Conservation (phyloP, 306 rosid genomes). For the Rosa rugosa region DNA sequence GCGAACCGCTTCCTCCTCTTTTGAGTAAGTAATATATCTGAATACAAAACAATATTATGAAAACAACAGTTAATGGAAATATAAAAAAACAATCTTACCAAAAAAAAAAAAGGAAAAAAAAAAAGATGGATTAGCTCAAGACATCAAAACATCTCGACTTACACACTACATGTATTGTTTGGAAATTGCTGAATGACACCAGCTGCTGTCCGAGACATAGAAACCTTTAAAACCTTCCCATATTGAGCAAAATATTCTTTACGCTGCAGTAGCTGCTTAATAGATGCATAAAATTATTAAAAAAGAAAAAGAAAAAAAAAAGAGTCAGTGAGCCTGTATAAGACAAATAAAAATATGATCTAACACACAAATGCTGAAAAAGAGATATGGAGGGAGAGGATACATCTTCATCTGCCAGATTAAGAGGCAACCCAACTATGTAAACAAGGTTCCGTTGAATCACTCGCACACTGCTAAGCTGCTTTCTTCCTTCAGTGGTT, state of each 20-base stretch:
- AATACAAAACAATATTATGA: neutral
- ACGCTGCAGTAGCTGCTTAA: slow-evolving; percentile 77
- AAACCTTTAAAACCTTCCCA: slow-evolving; percentile 96
- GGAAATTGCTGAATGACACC: slow-evolving; percentile 97
- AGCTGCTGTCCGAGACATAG: slow-evolving; percentile 96
- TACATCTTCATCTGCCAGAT: slow-evolving; percentile 93
- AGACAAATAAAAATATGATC: neutral
- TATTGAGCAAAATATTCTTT: slow-evolving; percentile 96
- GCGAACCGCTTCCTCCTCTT: slow-evolving; percentile 94
- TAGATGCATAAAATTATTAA: neutral
- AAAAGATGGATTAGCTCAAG: neutral
- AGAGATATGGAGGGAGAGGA: slow-evolving; percentile 21
- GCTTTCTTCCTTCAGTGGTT: slow-evolving; percentile 91
- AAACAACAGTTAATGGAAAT: neutral
- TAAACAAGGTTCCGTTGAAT: slow-evolving; percentile 98
- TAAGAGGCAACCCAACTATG: slow-evolving; percentile 82
- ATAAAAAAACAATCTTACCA: neutral
- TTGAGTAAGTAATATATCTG: slow-evolving; percentile 97
- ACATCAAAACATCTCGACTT: slow-evolving; percentile 37
- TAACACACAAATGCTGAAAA: neutral
- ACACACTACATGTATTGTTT: slow-evolving; percentile 99
- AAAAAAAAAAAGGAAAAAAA: neutral
- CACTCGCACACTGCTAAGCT: slow-evolving; percentile 94
- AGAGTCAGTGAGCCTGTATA: neutral
- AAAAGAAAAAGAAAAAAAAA: neutral